Evolutionary conservation across 2,329 filamentous ascomycete genomes (phyloP).

Genomic region (Paramyrothecium roridum): DNA sequence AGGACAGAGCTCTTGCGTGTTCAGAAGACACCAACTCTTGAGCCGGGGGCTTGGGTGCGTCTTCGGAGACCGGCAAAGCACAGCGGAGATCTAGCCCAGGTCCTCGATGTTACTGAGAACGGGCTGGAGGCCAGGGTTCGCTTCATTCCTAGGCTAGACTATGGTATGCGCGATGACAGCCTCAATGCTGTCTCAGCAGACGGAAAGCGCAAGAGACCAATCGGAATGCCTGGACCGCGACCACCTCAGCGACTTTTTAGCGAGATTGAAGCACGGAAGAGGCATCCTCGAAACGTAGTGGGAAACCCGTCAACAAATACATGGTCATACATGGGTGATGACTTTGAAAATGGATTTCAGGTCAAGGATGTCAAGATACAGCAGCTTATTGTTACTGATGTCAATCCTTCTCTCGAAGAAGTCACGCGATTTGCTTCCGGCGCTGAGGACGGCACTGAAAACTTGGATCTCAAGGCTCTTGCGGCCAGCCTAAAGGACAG

Average conservation of each 20-base stretch:
- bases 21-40: conserved; percentile 78
- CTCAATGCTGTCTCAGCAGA: conserved; percentile 44
- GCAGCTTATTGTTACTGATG: conserved; percentile 78
- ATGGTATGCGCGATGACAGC: conserved; percentile 78
- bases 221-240: conserved; percentile 57
- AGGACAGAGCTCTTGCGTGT: conserved; percentile 95
- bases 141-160: conserved; percentile 88
- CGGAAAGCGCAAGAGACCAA: conserved; percentile 76
- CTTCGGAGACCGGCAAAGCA: conserved; percentile 79
- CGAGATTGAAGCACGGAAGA: conserved; percentile 88
- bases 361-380: conserved; percentile 93
- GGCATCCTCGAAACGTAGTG: conserved; percentile 61
- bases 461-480: conserved; percentile 86
- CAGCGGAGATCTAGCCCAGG: conserved; percentile 83
- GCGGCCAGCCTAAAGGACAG: conserved; percentile 86
- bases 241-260: conserved; percentile 91
- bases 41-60: conserved; percentile 89
- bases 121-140: conserved; percentile 84
- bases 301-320: conserved; percentile 74
- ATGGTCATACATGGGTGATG: conserved; percentile 83
- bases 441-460: conserved; percentile 88
- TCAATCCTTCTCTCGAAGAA: conserved; percentile 91
- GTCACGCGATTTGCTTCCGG: conserved; percentile 91
- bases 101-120: conserved; percentile 89
- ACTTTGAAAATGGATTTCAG: conserved; percentile 89